phyloP scores from a whole-genome alignment of 306 rosid genomes.

The Sicyos baderoa region DNA sequence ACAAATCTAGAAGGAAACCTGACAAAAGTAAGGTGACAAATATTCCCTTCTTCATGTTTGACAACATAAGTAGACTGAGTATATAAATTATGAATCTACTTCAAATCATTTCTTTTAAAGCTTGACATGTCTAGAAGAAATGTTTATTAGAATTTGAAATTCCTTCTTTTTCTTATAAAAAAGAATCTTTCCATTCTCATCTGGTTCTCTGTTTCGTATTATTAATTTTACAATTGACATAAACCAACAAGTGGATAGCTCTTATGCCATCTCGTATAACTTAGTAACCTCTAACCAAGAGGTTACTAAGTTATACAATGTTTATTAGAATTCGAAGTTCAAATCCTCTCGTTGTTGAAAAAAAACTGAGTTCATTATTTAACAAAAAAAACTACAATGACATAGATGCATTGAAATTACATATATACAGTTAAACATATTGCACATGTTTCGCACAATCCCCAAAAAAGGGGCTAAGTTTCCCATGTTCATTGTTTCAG shows the following conservation, averaged over 20 bases:
- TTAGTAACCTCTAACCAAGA: no score
- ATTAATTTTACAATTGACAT: neutral
- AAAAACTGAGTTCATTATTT: no score
- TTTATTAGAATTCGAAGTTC: no score
- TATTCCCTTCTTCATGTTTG: constrained; percentile 10
- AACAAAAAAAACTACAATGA: neutral
- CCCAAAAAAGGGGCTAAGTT: neutral
- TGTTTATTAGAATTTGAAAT: neutral
- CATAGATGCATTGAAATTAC: neutral
- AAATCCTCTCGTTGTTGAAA: no score
- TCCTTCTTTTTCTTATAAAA: neutral
- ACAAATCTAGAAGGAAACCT: constrained; percentile 78
- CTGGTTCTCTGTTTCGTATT: neutral
- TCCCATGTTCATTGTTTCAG: constrained; percentile 1
- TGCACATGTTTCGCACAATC: neutral
- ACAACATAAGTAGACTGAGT: neutral
- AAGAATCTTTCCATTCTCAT: neutral
- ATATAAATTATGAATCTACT: neutral
- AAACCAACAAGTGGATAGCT: no score
- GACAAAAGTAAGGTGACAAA: constrained; percentile 68
- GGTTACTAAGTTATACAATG: no score
- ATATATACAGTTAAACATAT: neutral
- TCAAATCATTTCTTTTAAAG: neutral
- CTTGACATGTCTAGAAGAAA: constrained; percentile 2
- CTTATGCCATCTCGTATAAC: no score